Percentiles rank a stretch among this genome's conserved stretches.
phyloP scores from a whole-genome alignment of 345 rosid genomes.

The Camelina laxa region DNA sequence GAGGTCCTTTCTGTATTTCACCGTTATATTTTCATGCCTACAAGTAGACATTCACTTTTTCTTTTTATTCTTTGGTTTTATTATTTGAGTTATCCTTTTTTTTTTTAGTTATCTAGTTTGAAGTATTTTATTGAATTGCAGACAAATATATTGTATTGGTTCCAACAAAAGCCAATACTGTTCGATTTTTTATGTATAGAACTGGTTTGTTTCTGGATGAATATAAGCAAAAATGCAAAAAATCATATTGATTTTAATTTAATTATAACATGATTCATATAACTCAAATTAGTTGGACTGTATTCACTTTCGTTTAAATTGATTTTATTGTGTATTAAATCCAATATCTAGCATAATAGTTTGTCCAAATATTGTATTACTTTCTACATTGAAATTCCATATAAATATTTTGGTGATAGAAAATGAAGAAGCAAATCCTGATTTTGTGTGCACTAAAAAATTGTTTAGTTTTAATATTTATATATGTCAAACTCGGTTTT shows the following conservation, averaged over 20 bases:
- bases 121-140: too few relatives aligned
- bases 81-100: not conserved
- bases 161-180: not conserved
- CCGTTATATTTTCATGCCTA: not conserved
- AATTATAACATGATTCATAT: not conserved
- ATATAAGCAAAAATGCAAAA: not conserved
- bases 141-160: too few relatives aligned
- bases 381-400: not conserved
- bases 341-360: not conserved
- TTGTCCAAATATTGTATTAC: not conserved
- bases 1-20: constrained; percentile 27
- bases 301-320: not conserved
- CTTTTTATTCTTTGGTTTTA: not conserved
- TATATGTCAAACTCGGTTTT: not conserved
- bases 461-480: not conserved
- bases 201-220: not conserved
- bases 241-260: too few relatives aligned
- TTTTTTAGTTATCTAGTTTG: too few relatives aligned
- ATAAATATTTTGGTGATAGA: not conserved
- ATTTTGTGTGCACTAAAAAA: not conserved
- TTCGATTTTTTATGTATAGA: not conserved
- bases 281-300: not conserved
- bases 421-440: not conserved
- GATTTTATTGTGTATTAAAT: not conserved
- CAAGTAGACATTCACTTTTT: not conserved